A percentile compares a stretch with the other conserved stretches of the same genome.
These are phyloP conservation scores for Alternaria arborescens DNA, from an alignment of 2,329 filamentous ascomycete genomes.

Conservation along the genomic window DNA sequence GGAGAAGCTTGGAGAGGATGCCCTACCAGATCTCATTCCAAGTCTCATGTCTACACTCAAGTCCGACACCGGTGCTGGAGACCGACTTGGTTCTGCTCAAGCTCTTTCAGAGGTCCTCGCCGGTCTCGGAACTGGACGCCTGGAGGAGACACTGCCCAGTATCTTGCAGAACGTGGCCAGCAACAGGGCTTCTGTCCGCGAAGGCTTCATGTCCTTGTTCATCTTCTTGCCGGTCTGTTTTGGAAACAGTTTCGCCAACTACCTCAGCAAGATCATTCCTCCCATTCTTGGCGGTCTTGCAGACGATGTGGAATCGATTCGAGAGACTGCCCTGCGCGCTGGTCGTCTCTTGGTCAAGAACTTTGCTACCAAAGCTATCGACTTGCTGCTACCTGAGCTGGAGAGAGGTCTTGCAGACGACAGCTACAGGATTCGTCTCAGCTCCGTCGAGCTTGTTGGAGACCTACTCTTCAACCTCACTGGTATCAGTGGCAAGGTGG, in stretches of 20 bases:
- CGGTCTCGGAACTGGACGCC: constrained; percentile 86
- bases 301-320: constrained; percentile 94
- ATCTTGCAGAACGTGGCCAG: constrained; percentile 96
- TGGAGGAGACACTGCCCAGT: constrained; percentile 95
- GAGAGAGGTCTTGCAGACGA: constrained; percentile 97
- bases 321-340: constrained; percentile 93
- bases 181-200: constrained; percentile 85
- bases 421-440: constrained; percentile 96
- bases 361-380: constrained; percentile 93
- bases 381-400: constrained; percentile 90
- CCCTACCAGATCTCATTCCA: constrained; percentile 94
- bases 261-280: constrained; percentile 93
- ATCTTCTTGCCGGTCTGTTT: constrained; percentile 99
- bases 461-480: constrained; percentile 98
- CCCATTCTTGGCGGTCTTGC: constrained; percentile 93
- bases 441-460: constrained; percentile 95
- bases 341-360: constrained; percentile 97
- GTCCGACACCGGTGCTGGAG: constrained; percentile 94
- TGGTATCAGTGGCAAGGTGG: constrained; percentile 82
- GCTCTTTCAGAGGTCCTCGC: constrained; percentile 96
- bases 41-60: constrained; percentile 98
- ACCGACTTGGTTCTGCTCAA: constrained; percentile 94
- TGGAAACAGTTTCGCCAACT: constrained; percentile 96
- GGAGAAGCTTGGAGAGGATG: constrained; percentile 97
- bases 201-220: constrained; percentile 99